Conservation (phyloP, 2,329 filamentous ascomycete genomes). For the Cytospora paraplurivora region DNA sequence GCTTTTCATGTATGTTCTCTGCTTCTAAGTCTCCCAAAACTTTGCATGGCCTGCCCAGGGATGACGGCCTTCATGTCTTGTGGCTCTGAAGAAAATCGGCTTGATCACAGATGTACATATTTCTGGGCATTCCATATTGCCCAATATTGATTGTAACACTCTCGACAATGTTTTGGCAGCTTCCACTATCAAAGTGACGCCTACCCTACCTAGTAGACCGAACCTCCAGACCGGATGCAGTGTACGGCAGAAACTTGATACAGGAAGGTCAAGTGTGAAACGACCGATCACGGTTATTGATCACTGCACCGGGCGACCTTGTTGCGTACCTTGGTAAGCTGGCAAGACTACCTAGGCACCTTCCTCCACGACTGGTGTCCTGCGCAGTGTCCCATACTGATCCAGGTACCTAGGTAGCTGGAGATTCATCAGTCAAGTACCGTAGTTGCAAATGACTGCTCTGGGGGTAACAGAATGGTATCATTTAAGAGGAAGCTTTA, state of each 20-base stretch:
- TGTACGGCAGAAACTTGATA: no score
- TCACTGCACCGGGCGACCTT: no score
- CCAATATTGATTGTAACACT: not conserved
- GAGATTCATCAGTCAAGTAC: not conserved
- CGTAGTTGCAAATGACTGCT: not conserved
- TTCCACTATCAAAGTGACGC: not conserved
- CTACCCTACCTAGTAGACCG: not conserved
- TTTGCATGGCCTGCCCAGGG: not conserved
- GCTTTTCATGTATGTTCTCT: not conserved
- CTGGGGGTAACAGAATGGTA: constrained; percentile 6
- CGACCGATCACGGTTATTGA: no score
- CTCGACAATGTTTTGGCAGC: not conserved
- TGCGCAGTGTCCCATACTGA: no score
- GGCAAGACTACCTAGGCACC: no score
- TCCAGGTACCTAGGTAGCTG: not conserved
- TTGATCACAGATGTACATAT: not conserved
- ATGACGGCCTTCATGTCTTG: not conserved
- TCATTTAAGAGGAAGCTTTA: constrained; percentile 5
- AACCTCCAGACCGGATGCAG: no score
- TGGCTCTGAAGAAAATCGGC: not conserved
- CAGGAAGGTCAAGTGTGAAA: no score
- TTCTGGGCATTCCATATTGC: not conserved
- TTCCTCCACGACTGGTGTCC: no score
- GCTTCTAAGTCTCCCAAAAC: not conserved
- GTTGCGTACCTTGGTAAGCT: no score